phyloP scores from a whole-genome alignment of 2,329 filamentous ascomycete species.

The Cordyceps pruinosa region DNA sequence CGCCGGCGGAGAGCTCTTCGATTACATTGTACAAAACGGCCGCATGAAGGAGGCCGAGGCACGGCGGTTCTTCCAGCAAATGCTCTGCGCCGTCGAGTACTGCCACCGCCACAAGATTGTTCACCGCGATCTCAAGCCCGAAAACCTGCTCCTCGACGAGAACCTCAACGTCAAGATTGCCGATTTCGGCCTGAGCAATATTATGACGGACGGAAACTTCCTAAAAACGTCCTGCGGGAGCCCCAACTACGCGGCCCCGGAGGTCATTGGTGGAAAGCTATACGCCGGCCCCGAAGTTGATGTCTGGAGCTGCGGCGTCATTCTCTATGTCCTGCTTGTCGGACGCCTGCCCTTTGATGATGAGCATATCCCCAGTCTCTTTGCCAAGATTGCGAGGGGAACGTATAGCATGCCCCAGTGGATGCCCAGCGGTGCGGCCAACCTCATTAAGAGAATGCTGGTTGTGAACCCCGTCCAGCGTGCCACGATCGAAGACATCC shows the following conservation, averaged over 20 bases:
- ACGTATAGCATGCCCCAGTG: constrained; percentile 90
- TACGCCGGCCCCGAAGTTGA: constrained; percentile 97
- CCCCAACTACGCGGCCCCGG: constrained; percentile 94
- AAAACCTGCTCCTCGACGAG: constrained; percentile 91
- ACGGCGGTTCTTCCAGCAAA: constrained; percentile 98
- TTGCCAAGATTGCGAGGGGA: constrained; percentile 94
- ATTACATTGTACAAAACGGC: constrained; percentile 94
- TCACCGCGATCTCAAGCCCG: constrained; percentile 92
- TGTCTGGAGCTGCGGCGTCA: constrained; percentile 95
- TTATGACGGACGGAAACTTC: constrained; percentile 99
- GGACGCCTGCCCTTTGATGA: constrained; percentile 92
- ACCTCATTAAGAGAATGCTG: constrained; percentile 85
- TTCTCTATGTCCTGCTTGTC: constrained; percentile 75
- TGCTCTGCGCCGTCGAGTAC: constrained; percentile 97
- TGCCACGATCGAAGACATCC: constrained; percentile 89
- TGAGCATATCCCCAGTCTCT: constrained; percentile 93
- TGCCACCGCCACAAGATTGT: constrained; percentile 99
- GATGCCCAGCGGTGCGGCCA: constrained; percentile 75
- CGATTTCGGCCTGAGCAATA: constrained; percentile 97
- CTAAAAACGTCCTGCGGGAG: constrained; percentile 97
- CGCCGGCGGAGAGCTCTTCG: constrained; percentile 91
- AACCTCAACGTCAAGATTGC: constrained; percentile 98
- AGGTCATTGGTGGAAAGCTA: constrained; percentile 95
- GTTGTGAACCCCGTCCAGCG: constrained; percentile 92
- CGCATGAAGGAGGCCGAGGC: constrained; percentile 86